Percentiles rank a stretch among this genome's conserved stretches.
Evolutionary conservation across 2,329 filamentous ascomycete genomes (phyloP).

Genomic region (Epichloe coenophiala): DNA sequence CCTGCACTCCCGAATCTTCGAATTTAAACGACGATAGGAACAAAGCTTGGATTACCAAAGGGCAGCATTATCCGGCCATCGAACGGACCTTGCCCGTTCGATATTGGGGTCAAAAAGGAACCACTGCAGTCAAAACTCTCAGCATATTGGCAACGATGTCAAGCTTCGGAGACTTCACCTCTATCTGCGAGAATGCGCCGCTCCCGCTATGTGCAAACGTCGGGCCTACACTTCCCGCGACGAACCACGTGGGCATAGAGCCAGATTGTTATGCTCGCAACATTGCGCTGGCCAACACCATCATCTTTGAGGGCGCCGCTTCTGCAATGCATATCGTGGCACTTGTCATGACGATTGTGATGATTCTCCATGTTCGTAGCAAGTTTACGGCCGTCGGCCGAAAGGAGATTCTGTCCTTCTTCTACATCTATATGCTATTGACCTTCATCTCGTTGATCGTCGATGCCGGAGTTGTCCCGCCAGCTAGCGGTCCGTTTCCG

Average conservation of each 20-base stretch:
- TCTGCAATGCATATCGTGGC: constrained; percentile 87
- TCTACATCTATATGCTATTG: constrained; percentile 89
- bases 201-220: constrained; percentile 80
- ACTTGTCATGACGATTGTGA: constrained; percentile 84
- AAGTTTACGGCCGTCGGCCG: constrained; percentile 94
- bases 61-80: neutral
- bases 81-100: neutral
- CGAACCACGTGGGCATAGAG: constrained; percentile 63
- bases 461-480: constrained; percentile 83
- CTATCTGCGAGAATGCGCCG: constrained; percentile 72
- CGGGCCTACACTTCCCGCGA: constrained; percentile 57
- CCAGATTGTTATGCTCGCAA: constrained; percentile 87
- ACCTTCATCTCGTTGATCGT: constrained; percentile 81
- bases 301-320: constrained; percentile 90
- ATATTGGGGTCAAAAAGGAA: neutral
- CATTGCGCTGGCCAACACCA: constrained; percentile 92
- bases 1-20: neutral
- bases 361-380: constrained; percentile 91
- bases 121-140: neutral
- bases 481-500: constrained; percentile 65
- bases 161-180: constrained; percentile 82
- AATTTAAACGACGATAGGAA: neutral
- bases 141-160: constrained; percentile 37
- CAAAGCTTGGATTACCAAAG: neutral
- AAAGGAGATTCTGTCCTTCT: constrained; percentile 71